Evolutionary conservation across 148 eudicot genomes (phyloP).

Genomic region (Fallopia convolvulus): DNA sequence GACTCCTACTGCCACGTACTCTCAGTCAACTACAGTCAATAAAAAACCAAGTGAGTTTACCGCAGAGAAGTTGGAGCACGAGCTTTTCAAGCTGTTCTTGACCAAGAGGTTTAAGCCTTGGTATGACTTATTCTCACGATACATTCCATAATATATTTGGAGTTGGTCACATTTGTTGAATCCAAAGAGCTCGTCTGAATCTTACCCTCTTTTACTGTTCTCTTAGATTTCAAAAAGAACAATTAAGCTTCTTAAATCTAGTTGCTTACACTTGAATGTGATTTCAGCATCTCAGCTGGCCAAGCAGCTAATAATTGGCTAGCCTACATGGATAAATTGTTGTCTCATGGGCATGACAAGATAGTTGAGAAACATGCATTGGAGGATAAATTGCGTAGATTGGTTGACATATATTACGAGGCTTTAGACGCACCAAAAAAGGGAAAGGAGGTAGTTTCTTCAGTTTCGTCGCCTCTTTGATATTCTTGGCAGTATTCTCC

Average conservation of each 20-base stretch:
- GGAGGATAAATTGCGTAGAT: conserved; percentile 24
- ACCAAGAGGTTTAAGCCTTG: conserved; percentile 30
- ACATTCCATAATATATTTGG: neutral
- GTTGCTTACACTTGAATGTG: neutral
- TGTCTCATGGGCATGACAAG: conserved; percentile 27
- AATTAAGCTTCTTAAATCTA: neutral
- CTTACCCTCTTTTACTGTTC: neutral
- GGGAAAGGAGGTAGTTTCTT: conserved; percentile 42
- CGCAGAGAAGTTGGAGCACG: conserved; percentile 34
- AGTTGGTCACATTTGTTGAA: neutral
- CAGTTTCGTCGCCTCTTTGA: neutral
- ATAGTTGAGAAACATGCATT: conserved; percentile 19
- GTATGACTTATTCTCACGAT: conserved; percentile 18
- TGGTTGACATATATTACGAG: conserved; percentile 60
- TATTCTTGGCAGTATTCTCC: neutral
- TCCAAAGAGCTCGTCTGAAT: neutral
- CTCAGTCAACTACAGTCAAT: conserved; percentile 18
- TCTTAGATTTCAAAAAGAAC: neutral
- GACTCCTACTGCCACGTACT: conserved; percentile 21
- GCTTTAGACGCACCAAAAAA: conserved; percentile 77
- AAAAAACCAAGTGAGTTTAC: conserved; percentile 36
- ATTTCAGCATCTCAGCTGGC: conserved; percentile 34
- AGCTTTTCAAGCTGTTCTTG: conserved; percentile 31
- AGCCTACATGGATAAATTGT: conserved; percentile 41
- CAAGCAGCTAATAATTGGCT: conserved; percentile 59